Conservation (phyloP, 176 grass and related monocot species). For the Eragrostis nindensis region DNA sequence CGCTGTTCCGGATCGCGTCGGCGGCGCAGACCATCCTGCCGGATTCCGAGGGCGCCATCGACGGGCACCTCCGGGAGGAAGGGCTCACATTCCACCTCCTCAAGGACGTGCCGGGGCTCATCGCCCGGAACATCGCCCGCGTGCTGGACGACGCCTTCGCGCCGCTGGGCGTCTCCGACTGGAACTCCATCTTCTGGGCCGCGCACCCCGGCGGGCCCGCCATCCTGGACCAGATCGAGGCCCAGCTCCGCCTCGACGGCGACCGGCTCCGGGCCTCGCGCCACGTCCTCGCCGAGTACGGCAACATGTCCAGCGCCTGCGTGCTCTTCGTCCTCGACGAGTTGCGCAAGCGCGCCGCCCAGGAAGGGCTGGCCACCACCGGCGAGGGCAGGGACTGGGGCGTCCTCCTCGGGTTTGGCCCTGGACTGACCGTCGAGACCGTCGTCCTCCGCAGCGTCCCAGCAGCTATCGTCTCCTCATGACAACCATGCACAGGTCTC, state of each 20-base stretch:
- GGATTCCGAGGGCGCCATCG: constrained; percentile 59
- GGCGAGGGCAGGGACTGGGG: constrained; percentile 42
- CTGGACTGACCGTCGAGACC: no score
- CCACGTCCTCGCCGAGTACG: no score
- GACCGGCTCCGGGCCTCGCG: no score
- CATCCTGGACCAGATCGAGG: no score
- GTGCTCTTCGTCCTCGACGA: constrained; percentile 45
- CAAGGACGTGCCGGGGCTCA: constrained; percentile 50
- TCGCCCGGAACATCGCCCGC: constrained; percentile 52
- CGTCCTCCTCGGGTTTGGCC: no score
- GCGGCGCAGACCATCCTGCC: constrained; percentile 49
- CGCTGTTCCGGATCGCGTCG: constrained; percentile 16
- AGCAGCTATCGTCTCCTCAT: no score
- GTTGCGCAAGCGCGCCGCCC: constrained; percentile 47
- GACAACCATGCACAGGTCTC: no score
- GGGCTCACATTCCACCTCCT: constrained; percentile 59
- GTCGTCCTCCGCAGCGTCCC: background rate
- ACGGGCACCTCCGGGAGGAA: constrained; percentile 48
- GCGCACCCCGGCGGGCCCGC: constrained; percentile 56
- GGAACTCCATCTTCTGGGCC: constrained; percentile 68
- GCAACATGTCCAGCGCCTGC: no score
- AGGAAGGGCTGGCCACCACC: constrained; percentile 52
- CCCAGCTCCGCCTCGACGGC: no score
- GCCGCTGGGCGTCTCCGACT: constrained; percentile 52
- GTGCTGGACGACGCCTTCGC: constrained; percentile 44